Percentiles rank a stretch among this genome's conserved stretches.
Evolutionary conservation across 768 basidiomycete species (phyloP).

Genomic region (Kwoniella shandongensis): DNA sequence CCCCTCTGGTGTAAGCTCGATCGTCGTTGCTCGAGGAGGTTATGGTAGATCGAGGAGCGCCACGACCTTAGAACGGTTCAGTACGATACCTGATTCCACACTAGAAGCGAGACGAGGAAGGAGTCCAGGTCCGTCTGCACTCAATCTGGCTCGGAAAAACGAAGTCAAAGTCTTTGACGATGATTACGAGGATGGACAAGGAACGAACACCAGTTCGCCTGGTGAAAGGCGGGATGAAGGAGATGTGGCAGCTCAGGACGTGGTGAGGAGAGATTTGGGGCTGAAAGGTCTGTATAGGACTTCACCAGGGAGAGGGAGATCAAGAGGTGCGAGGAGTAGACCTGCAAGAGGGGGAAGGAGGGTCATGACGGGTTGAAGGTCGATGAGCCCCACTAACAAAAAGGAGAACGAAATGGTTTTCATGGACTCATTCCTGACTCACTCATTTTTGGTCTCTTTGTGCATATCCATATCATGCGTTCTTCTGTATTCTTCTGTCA

Average conservation of each 20-base stretch:
- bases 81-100: background rate
- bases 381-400: no score
- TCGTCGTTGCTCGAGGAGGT: constrained; percentile 11
- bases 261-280: background rate
- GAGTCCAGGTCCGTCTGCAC: constrained; percentile 20
- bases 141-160: no score
- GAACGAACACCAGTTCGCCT: no score
- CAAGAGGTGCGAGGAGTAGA: background rate
- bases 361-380: background rate
- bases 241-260: no score
- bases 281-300: constrained; percentile 1
- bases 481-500: no score
- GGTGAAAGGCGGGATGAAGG: no score
- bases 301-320: background rate
- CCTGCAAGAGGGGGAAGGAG: background rate
- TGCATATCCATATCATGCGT: no score
- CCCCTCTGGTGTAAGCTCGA: background rate
- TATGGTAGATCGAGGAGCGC: constrained; percentile 4
- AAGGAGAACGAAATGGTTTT: background rate
- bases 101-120: constrained; percentile 6
- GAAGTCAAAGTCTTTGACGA: no score
- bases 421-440: background rate
- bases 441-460: no score
- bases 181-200: no score
- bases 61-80: background rate